Base-by-base conservation (phyloP, 108 stramenopile species). In the Skeletonema marinoi region DNA sequence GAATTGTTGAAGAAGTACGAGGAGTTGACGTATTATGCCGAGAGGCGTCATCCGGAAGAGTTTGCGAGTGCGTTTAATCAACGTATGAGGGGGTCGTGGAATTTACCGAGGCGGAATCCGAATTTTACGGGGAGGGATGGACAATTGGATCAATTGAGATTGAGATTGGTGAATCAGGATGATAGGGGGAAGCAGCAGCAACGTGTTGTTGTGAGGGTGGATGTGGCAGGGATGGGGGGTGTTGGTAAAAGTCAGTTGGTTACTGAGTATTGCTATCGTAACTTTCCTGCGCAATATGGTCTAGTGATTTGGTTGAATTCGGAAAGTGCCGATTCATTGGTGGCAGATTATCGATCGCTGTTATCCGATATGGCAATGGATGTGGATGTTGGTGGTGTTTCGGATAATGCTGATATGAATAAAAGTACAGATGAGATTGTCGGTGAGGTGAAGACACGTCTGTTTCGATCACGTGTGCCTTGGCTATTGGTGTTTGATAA, bases 401-500 rank as follows among this genome's bases (percentile, higher is more conserved):
- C 50, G 6, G 50, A n/a, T 51, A 51, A 19, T 51, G 50, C 50
- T 51, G 50, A n/a, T 51, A 51, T 78, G 11, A 67, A 85, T 41
- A 84, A 88, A 36, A 75, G 77, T 51, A 75, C 87, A 10, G 86
- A 88, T 31, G 90, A 90, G 59, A 69, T 90, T 9, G 65, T 88
- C 7, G 58, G 66, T 33, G 88, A 88, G 56, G 90, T 90, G 33
- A 83, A 87, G 42, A 71, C 90, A 6, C 65, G 88, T n/a, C 66
- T 90, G 8, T 90, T 88, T 74, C 79, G 87, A 16, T 79, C 71
- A 2, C 61, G 84, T 30, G 82, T 87, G 4, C 86, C 88, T 3
- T 90, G 90, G 90, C 70, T 90, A 12, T 64, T 90, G 29, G 88
- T 90, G 19, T 87, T 90, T 74, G 90, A 90, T 70, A 90, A 90